Percentiles rank a stretch among this genome's conserved stretches.
Evolutionary conservation across 2,329 filamentous ascomycete species (phyloP).

Genomic region (Talaromyces piceae): DNA sequence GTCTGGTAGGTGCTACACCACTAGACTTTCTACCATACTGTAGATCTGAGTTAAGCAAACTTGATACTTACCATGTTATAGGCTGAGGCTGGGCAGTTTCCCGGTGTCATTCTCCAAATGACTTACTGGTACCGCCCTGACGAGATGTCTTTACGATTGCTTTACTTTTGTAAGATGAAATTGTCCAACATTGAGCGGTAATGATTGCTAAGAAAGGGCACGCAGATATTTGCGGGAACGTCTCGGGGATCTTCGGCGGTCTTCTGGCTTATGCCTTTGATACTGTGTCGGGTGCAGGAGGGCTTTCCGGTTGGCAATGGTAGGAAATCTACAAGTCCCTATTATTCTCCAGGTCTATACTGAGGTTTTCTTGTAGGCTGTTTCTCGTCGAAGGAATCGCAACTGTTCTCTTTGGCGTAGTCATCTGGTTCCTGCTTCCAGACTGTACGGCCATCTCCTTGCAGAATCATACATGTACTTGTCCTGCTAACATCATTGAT

Average conservation of each 20-base stretch:
- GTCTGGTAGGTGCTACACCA: slow-evolving; percentile 24
- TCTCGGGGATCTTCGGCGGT: slow-evolving; percentile 36
- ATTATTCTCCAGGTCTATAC: background rate
- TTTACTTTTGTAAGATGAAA: slow-evolving; percentile 41
- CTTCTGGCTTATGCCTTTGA: slow-evolving; percentile 41
- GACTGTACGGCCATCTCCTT: slow-evolving; percentile 34
- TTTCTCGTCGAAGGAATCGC: slow-evolving; percentile 18
- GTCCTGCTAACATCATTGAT: background rate
- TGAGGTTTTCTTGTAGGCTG: slow-evolving; percentile 13
- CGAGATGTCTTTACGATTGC: slow-evolving; percentile 36
- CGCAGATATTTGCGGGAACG: slow-evolving; percentile 35
- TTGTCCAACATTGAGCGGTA: too few species aligned
- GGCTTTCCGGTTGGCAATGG: slow-evolving; percentile 25
- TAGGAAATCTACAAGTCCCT: background rate
- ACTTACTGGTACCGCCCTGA: slow-evolving; percentile 43
- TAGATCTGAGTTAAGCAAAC: too few species aligned
- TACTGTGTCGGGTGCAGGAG: slow-evolving; percentile 27
- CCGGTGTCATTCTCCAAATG: slow-evolving; percentile 36
- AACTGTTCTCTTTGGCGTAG: slow-evolving; percentile 16
- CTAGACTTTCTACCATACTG: too few species aligned
- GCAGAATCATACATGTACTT: background rate
- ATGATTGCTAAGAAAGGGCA: background rate
- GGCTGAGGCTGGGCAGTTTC: slow-evolving; percentile 38
- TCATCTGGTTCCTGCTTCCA: slow-evolving; percentile 35
- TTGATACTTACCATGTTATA: background rate